phyloP scores from a whole-genome alignment of 2,329 filamentous ascomycete genomes.

The Calonectria ilicicola region DNA sequence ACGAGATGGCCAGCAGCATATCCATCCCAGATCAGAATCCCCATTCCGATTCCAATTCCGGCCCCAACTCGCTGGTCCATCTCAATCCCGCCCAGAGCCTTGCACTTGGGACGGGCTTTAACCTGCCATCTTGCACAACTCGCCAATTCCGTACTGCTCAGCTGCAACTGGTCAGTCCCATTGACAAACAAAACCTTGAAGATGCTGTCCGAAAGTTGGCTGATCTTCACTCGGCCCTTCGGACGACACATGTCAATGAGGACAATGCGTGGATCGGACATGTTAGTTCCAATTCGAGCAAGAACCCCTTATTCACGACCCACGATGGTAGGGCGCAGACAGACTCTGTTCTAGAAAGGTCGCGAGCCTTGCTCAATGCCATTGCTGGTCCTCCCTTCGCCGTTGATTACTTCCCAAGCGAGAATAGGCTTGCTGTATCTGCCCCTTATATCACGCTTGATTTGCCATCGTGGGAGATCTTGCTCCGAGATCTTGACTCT shows the following conservation, averaged over 20 bases:
- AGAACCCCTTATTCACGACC: not conserved
- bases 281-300: not conserved
- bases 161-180: not conserved
- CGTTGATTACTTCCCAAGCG: conserved; percentile 10
- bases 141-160: not conserved
- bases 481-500: conserved; percentile 4
- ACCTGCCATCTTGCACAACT: not conserved
- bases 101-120: conserved; percentile 2
- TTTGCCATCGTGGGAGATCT: conserved; percentile 3
- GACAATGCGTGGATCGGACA: not conserved
- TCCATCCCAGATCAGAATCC: conserved; percentile 1
- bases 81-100: conserved; percentile 6
- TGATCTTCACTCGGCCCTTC: conserved; percentile 1
- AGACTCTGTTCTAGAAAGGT: conserved; percentile 1
- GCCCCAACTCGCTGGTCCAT: not conserved
- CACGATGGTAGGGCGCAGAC: not conserved
- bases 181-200: not conserved
- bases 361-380: not conserved
- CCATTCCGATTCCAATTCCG: not conserved
- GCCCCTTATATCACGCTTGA: conserved; percentile 2
- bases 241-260: not conserved
- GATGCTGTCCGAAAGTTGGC: conserved; percentile 7
- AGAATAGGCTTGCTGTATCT: conserved; percentile 4
- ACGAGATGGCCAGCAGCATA: not conserved
- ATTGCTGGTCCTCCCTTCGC: not conserved